These are phyloP conservation scores for Aspergillus aculeatus DNA, from an alignment of 2,329 filamentous ascomycete species.

Conservation along the genomic window DNA sequence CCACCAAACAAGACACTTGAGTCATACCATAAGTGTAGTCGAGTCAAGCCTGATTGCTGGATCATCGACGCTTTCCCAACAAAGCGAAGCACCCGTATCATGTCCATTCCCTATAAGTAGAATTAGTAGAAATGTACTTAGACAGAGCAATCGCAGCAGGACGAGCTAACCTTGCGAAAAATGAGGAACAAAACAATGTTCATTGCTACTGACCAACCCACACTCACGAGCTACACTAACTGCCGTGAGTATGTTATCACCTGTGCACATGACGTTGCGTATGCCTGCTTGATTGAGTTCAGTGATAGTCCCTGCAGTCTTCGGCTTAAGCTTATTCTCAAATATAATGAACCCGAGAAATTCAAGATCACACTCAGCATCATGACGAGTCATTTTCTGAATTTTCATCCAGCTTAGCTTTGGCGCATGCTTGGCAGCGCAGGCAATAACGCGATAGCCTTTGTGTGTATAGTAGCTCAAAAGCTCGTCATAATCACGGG, in stretches of 20 bases:
- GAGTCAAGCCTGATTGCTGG: constrained; percentile 73
- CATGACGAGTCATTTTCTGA: constrained; percentile 84
- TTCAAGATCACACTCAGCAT: constrained; percentile 78
- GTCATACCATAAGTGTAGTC: constrained; percentile 66
- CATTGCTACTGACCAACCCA: constrained; percentile 72
- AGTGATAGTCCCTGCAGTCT: constrained; percentile 74
- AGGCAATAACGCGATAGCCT: constrained; percentile 94
- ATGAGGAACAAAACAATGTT: constrained; percentile 89
- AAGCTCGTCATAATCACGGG: constrained; percentile 83
- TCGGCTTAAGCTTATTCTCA: constrained; percentile 95
- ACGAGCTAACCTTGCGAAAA: constrained; percentile 64
- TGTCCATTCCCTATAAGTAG: constrained; percentile 60
- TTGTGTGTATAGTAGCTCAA: constrained; percentile 90
- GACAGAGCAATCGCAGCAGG: neutral
- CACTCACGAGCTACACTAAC: constrained; percentile 94
- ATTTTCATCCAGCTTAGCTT: constrained; percentile 92
- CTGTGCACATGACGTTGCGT: constrained; percentile 91
- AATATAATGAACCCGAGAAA: constrained; percentile 98
- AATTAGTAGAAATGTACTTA: neutral
- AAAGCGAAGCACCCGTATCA: constrained; percentile 69
- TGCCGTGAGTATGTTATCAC: constrained; percentile 95
- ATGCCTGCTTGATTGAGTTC: constrained; percentile 83
- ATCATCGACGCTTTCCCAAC: constrained; percentile 96
- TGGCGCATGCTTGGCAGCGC: constrained; percentile 81
- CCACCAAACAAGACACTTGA: constrained; percentile 37